Evolutionary conservation across 306 rosid genomes (phyloP), one percentile per base, ranked within the genome.

Genomic region (Hylodesmum podocarpum): DNA sequence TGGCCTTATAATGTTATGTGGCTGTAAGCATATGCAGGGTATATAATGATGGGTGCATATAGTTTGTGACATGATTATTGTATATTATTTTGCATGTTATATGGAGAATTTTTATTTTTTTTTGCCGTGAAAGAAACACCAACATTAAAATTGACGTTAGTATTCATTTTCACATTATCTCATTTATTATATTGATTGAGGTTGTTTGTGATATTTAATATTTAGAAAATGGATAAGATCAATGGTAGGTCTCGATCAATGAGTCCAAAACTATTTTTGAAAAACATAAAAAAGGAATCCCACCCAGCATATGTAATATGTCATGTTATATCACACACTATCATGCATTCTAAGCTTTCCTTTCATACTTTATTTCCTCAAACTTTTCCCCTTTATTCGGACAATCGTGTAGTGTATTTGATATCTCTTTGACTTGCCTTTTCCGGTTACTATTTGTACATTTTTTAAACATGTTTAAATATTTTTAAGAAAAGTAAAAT

Each of bases 141-240:
- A n/a, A n/a, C n/a, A n/a, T n/a, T n/a, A n/a, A n/a, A n/a, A n/a
- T n/a, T n/a, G n/a, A n/a, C n/a, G n/a, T 55, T 9, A 51, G 22
- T 25, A 25, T 36, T 27, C n/a, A 36, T 41, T 72, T 27, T 14
- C 6, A 27, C 8, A 24, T 57, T 57, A 43, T 57, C 12, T 37
- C 25, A 21, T 24, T 13, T 11, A 10, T 18, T 12, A 6, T 11
- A 25, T 33, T 31, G 43, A 78, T 46, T 14, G 33, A 44, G 43
- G 68, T 58, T 69, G 47, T 37, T 61, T 8, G 40, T 61, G 46
- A 61, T 61, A 18, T 55, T 41, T 55, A 51, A 63, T 53, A 68
- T 43, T 31, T 43, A 43, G 3, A 40, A 4, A 25, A 6, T 8
- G 76, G 80, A 80, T 73, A 73, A 80, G 80, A 66, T 63, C 47